A percentile compares a stretch with the other conserved stretches of the same genome.
Evolutionary conservation across 176 grass and related monocot genomes (phyloP).

Genomic region (Oryza meridionalis): DNA sequence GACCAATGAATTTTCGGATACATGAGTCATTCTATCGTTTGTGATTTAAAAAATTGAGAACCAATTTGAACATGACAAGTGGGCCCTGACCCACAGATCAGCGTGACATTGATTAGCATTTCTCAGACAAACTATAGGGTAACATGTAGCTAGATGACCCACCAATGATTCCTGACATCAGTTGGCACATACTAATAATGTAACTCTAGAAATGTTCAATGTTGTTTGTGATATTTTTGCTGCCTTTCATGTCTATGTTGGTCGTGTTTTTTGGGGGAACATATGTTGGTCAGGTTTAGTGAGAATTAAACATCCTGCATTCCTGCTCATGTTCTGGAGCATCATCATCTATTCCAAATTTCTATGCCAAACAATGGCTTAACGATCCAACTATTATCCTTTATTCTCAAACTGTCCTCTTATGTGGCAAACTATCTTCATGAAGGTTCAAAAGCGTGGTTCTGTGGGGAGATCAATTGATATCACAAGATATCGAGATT

Average conservation of each 20-base stretch:
- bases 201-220: not conserved
- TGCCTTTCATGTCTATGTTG: constrained; percentile 11
- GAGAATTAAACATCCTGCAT: not conserved
- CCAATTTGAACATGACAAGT: not conserved
- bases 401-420: constrained; percentile 13
- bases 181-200: not conserved
- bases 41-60: not conserved
- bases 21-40: not conserved
- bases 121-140: not conserved
- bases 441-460: constrained; percentile 99
- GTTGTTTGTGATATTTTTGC: constrained; percentile 2
- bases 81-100: not conserved
- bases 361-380: not conserved
- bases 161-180: constrained; percentile 3
- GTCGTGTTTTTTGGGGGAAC: not conserved
- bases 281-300: not conserved
- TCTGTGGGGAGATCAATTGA: constrained; percentile 97
- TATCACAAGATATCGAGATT: constrained; percentile 80
- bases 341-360: constrained; percentile 31
- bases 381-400: not conserved
- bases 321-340: not conserved
- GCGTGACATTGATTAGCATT: not conserved
- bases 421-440: constrained; percentile 34
- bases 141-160: not conserved
- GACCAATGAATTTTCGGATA: not conserved